Evolutionary conservation across 2,329 filamentous ascomycete species (phyloP).

Genomic region (Phyllosticta paracitricarpa): DNA sequence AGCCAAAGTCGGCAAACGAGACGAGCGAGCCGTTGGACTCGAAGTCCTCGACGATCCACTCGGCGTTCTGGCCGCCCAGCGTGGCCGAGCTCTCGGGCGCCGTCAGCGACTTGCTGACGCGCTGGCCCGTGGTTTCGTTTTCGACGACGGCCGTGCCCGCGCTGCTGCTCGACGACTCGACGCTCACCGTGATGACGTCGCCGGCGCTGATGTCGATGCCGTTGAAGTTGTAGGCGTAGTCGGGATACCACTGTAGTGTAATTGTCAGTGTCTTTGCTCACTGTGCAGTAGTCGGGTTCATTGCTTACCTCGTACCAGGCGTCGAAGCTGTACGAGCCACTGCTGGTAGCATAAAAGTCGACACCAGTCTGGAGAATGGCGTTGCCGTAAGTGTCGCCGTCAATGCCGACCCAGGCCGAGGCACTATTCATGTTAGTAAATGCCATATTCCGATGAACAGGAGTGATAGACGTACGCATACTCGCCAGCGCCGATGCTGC

Average conservation of each 20-base stretch:
- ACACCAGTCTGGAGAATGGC: slow-evolving; percentile 50
- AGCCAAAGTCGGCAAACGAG: slow-evolving; percentile 8
- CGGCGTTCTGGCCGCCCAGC: slow-evolving; percentile 11
- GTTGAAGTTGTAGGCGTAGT: slow-evolving; percentile 44
- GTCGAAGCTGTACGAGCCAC: slow-evolving; percentile 32
- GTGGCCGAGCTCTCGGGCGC: neutral
- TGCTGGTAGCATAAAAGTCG: slow-evolving; percentile 38
- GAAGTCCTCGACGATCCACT: slow-evolving; percentile 12
- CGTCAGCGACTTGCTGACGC: slow-evolving; percentile 42
- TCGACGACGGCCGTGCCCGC: slow-evolving; percentile 39
- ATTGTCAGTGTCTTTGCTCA: neutral
- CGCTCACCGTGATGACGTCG: slow-evolving; percentile 34
- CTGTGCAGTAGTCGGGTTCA: too few relatives aligned
- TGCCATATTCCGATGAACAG: neutral
- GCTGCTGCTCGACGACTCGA: slow-evolving; percentile 29
- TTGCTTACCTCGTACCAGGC: slow-evolving; percentile 39
- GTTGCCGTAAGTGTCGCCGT: slow-evolving; percentile 45
- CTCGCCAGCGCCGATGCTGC: slow-evolving; percentile 29
- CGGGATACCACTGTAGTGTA: slow-evolving; percentile 28
- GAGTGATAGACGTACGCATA: neutral
- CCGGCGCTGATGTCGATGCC: slow-evolving; percentile 30
- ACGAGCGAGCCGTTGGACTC: slow-evolving; percentile 3
- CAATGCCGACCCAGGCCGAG: slow-evolving; percentile 52
- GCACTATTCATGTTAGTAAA: slow-evolving; percentile 16
- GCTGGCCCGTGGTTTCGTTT: slow-evolving; percentile 44